phyloP scores from a whole-genome alignment of 768 basidiomycete genomes.

The Auriscalpium vulgare region DNA sequence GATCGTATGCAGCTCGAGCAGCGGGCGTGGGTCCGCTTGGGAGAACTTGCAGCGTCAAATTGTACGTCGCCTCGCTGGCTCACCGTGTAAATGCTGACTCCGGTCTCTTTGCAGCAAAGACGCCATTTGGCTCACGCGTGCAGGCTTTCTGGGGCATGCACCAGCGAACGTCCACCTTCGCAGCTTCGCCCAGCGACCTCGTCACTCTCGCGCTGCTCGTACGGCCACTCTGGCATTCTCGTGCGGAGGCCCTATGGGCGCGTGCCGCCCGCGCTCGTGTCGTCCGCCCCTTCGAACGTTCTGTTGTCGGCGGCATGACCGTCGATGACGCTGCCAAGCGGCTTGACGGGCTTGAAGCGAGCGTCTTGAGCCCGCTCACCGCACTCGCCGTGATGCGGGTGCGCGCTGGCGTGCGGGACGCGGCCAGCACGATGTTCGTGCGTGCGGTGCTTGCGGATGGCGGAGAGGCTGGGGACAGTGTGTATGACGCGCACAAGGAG shows the following conservation, averaged over 20 bases:
- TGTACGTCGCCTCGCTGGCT: constrained; percentile 15
- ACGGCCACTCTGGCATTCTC: constrained; percentile 33
- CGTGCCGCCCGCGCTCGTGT: constrained; percentile 25
- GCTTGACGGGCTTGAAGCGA: constrained; percentile 24
- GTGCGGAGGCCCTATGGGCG: constrained; percentile 39
- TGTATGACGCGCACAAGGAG: constrained; percentile 23
- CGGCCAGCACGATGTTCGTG: constrained; percentile 51
- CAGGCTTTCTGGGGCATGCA: constrained; percentile 51
- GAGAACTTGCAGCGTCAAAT: constrained; percentile 37
- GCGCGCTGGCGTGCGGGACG: constrained; percentile 42
- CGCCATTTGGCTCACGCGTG: constrained; percentile 31
- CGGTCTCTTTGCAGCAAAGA: constrained; percentile 13
- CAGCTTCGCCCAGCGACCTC: constrained; percentile 38
- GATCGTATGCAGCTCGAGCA: constrained; percentile 37
- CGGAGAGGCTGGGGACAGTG: constrained; percentile 9
- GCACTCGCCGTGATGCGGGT: constrained; percentile 44
- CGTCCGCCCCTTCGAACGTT: constrained; percentile 39
- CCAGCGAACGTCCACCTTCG: constrained; percentile 30
- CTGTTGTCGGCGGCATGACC: constrained; percentile 44
- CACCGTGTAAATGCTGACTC: constrained; percentile 19
- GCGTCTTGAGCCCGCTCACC: constrained; percentile 30
- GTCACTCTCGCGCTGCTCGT: constrained; percentile 52
- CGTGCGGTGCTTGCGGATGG: constrained; percentile 27
- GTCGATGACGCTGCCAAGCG: constrained; percentile 46
- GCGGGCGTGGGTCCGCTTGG: constrained; percentile 43